phyloP scores from a whole-genome alignment of 106 monocot genomes.

The Dendrobium catenatum region DNA sequence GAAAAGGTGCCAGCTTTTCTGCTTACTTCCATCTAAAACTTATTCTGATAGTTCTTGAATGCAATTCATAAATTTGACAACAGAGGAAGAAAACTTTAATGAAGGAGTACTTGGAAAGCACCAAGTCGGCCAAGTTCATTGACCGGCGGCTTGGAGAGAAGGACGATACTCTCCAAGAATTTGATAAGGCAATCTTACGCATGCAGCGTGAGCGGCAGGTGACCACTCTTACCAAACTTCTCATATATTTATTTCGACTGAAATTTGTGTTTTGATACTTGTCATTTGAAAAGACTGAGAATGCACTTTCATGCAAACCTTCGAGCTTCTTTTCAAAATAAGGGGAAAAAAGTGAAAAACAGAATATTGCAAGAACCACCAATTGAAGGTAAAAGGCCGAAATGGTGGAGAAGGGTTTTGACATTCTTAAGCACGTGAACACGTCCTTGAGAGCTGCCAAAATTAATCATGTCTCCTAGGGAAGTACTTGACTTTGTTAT shows the following conservation, averaged over 20 bases:
- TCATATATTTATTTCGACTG: neutral
- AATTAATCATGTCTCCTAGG: neutral
- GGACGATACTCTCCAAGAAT: slow-evolving; percentile 66
- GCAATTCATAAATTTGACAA: slow-evolving; percentile 1
- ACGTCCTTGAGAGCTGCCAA: neutral
- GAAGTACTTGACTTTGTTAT: neutral
- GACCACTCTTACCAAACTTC: neutral
- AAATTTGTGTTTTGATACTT: neutral
- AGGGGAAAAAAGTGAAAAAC: no score
- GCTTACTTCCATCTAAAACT: neutral
- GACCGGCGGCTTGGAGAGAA: slow-evolving; percentile 84
- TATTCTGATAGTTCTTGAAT: neutral
- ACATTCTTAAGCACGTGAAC: neutral
- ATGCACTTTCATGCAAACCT: no score
- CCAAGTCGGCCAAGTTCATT: slow-evolving; percentile 64
- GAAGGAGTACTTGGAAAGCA: slow-evolving; percentile 73
- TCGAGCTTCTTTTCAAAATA: no score
- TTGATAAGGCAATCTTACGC: slow-evolving; percentile 74
- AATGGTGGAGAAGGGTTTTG: no score
- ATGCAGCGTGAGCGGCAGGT: slow-evolving; percentile 76
- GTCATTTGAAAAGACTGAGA: no score
- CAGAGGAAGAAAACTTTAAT: slow-evolving; percentile 85
- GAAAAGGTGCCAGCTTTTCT: slow-evolving; percentile 44
- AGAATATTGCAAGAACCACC: no score
- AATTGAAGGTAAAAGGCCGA: no score